Evolutionary conservation across 148 eudicot genomes (phyloP), one percentile per base, ranked within the genome.

Genomic region (Simmondsia chinensis): DNA sequence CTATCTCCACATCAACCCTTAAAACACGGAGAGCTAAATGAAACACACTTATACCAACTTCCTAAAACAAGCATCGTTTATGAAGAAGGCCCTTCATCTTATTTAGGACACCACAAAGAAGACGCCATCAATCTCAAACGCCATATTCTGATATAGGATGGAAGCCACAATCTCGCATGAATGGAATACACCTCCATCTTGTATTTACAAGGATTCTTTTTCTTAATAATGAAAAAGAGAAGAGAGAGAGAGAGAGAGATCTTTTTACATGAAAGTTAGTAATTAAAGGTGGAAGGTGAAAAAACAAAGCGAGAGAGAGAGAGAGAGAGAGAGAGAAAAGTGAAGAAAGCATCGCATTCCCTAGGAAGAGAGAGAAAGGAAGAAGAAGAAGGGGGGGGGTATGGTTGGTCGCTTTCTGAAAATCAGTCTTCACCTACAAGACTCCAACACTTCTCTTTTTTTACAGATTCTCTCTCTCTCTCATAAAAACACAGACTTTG

Each of bases 401-500:
- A 48, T 32, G 20, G 72, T 44, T 65, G 64, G 68, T 82, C 70
- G 45, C 72, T 77, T 77, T 77, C 84, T 47, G 39, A 11, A 31
- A 57, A 54, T 46, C 63, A 60, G 60, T 65, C 79, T 82, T 82
- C 63, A 37, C 18, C 23, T 72, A 77, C 85, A 82, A 75, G 65
- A 43, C 79, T 75, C 76, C 84, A 75, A 72, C 56, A 51, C 68
- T 7, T n/a, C 46, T 28, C 63, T 81, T 80, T 80, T 79, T 63
- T 48, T 59, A 20, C 30, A 57, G 69, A 76, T 71, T 64, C 69
- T 65, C 54, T 40, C 68, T 46, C 33, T 44, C 35, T 43, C 39
- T 49, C 13, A 22, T 21, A 14, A 28, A 33, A 30, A 15, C 10
- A 8, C 12, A 25, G 6, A 22, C 18, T 20, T 38, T 20, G 34